Evolutionary conservation across 2,329 filamentous ascomycete genomes (phyloP), one percentile per base, ranked within the genome.

Genomic region (Ophiosphaerella korrae): DNA sequence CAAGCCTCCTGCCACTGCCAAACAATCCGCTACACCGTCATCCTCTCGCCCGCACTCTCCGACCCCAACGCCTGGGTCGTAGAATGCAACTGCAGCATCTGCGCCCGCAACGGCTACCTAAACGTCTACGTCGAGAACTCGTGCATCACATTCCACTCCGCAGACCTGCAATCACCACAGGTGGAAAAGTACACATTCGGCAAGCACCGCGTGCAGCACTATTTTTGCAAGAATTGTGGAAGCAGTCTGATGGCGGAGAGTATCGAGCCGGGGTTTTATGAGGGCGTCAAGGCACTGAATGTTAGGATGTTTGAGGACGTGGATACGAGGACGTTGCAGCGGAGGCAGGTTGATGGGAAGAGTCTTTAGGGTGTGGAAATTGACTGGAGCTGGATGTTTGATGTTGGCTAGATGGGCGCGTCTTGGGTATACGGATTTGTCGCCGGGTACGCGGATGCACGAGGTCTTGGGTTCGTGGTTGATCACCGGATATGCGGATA

Each of bases 1-100:
- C 70, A 77, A 32, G 80, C 75, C 5, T 78, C 78, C 32, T 84
- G 81, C 58, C 81, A 84, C 66, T 83, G 82, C 65, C 79, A 80
- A 47, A 74, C 75, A 52, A 74, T 83, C 58, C 72, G 74, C 55
- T 80, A 82, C 60, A 74, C 74, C 26, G 71, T 82, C 29, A 79
- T 73, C 13, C 71, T 83, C 42, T 78, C 77, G 16, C 79, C 80
- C n/a, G 74, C 79, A 6, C 71, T 83, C 36, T 71, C 77, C 11
- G 72, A 78, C 60, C 38, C 52, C 1, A 69, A 78, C 39, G 69
- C 77, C 55, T 66, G 72, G 55, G 75, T 81, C 4, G 42, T 77
- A 24, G 60, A 76, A 41, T 84, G 82, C 73, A 81, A 77, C 58
- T 84, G 81, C 64, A 82, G 79, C 23, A 77, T 78, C 46, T 84